A percentile compares a stretch with the other conserved stretches of the same genome.
These are phyloP conservation scores for Raddia guianensis DNA, from an alignment of 176 grass and related monocot species.

Conservation along the genomic window DNA sequence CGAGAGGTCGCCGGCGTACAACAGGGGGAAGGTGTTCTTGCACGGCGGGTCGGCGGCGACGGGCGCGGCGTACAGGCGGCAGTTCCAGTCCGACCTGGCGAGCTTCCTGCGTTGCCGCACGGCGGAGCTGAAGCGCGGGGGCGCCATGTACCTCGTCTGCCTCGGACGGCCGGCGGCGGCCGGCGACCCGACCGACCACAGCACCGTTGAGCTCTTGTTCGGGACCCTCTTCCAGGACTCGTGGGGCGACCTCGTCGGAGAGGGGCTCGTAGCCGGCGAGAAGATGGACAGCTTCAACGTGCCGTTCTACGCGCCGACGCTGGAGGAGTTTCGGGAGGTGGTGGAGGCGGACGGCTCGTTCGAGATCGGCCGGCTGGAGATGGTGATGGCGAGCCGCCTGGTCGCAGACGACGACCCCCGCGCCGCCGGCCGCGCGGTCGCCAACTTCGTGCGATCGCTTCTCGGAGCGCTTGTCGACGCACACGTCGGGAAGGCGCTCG, in stretches of 20 bases:
- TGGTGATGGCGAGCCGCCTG: neutral
- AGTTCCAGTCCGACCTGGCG: too few species aligned
- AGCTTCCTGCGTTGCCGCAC: too few species aligned
- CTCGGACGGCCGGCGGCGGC: too few species aligned
- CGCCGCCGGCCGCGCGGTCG: conserved; percentile 23
- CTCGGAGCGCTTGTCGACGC: conserved; percentile 26
- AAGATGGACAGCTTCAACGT: conserved; percentile 45
- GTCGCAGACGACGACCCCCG: conserved; percentile 17
- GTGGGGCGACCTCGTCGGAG: conserved; percentile 44
- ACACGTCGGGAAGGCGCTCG: conserved; percentile 6
- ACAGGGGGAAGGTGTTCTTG: too few species aligned
- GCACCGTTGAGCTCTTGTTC: conserved; percentile 3
- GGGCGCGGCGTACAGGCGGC: too few species aligned
- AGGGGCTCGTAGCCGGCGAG: conserved; percentile 38
- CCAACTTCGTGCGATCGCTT: conserved; percentile 30
- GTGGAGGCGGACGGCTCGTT: conserved; percentile 16
- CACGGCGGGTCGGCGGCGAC: too few species aligned
- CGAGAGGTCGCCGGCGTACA: too few species aligned
- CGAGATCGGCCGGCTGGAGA: conserved; percentile 35
- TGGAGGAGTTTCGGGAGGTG: conserved; percentile 29
- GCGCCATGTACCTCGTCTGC: too few species aligned
- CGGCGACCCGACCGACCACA: neutral
- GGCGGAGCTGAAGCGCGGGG: too few species aligned
- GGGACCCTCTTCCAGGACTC: conserved; percentile 33
- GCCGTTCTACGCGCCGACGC: conserved; percentile 36